Base-by-base conservation (phyloP, 257 asterid species). In the Cinchona pubescens region DNA sequence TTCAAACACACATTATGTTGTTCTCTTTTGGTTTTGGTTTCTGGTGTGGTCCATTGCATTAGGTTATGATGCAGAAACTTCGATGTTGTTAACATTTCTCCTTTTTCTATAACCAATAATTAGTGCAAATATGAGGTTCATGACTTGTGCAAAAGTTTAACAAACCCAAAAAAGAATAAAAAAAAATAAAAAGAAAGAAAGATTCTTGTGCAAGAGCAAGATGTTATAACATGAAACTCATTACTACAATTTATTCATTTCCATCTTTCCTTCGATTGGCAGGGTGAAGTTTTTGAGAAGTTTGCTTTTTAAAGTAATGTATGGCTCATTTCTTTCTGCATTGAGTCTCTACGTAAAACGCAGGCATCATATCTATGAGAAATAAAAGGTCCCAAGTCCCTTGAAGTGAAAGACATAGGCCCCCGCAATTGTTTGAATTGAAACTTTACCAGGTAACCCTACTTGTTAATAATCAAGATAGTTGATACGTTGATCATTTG, bases 361-460 rank as follows among this genome's bases (percentile, higher is more conserved):
- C 89, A 93, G 99, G 88, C 93, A 94, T 88, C 98, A 92, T 86
- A 46, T 92, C 58, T 90, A 87, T 79, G 96, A 91, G 83, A 88
- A 89, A 78, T 89, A 81, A 97, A 95, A 70, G 97, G 98, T 70
- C 92, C 98, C 72, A 94, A 94, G 83, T 92, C 97, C 61, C 29
- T 91, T 71, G 98, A 94, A 59, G 86, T 92, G 83, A 92, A 88
- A 80, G 99, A 94, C 86, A 79, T 94, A 76, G 99, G 98, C 16
- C 99, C 98, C 74, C 96, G 99, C 62, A n/a, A n/a, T n/a, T n/a
- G n/a, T 92, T 94, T 84, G 99, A 94, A 78, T 65, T 94, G 85
- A 87, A 86, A 69, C 97, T 90, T 45, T 90, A 90, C 85, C 88
- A 90, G 99, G 99, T 94, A 85, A 71, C 45, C 7, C 25, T 23